Conservation (phyloP, 257 asterid genomes). For the Eustoma russellianum region DNA sequence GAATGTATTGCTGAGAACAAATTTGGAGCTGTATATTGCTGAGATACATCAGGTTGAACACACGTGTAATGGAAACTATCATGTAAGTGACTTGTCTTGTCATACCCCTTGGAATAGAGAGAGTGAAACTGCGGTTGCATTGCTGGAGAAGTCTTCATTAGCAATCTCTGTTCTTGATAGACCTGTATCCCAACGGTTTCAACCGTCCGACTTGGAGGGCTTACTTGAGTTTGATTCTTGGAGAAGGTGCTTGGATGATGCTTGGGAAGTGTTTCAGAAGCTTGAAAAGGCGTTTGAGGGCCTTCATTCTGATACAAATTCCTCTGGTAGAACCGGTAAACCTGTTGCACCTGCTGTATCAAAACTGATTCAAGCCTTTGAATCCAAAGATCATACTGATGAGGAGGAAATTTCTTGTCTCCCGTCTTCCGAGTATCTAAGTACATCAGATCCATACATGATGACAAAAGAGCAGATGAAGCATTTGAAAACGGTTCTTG, state of each 20-base stretch:
- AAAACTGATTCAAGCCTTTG: constrained; percentile 81
- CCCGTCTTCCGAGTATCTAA: constrained; percentile 27
- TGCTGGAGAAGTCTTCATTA: constrained; percentile 17
- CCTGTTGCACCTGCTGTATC: constrained; percentile 59
- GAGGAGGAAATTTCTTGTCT: constrained; percentile 42
- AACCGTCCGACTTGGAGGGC: constrained; percentile 23
- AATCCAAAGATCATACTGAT: constrained; percentile 44
- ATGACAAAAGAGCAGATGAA: constrained; percentile 32
- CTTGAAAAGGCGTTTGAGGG: constrained; percentile 65
- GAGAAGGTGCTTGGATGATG: constrained; percentile 51
- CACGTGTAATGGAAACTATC: constrained; percentile 3
- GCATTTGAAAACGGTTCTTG: constrained; percentile 36
- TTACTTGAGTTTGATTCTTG: constrained; percentile 36
- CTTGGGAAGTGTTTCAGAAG: constrained; percentile 35
- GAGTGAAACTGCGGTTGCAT: constrained; percentile 14
- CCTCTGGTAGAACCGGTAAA: constrained; percentile 37
- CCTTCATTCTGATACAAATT: constrained; percentile 41
- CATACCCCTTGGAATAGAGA: constrained; percentile 10
- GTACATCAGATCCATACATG: constrained; percentile 33
- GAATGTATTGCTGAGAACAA: constrained; percentile 41
- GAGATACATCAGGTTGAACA: constrained; percentile 23
- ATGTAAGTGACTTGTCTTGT: constrained; percentile 8
- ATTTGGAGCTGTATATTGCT: constrained; percentile 36
- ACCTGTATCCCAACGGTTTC: not conserved
- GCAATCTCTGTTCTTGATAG: constrained; percentile 7